Percentiles rank a stretch among this genome's conserved stretches.
These are phyloP conservation scores for Akanthomyces muscarius DNA, from an alignment of 2,329 filamentous ascomycete genomes.

Conservation along the genomic window DNA sequence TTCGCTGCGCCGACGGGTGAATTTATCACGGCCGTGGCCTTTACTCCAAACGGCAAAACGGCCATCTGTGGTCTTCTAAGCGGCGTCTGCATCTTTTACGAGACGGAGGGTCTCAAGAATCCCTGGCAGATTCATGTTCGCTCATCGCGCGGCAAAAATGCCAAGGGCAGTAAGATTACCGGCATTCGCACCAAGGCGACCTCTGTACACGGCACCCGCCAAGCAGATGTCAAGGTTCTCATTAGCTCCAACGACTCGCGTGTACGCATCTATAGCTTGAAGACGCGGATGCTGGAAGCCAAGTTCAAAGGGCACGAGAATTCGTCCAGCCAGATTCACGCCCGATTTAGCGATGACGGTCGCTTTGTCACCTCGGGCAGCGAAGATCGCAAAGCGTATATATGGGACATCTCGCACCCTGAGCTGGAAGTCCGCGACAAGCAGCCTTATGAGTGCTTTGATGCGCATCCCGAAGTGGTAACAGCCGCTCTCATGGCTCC, in stretches of 20 bases:
- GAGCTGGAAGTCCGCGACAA: constrained; percentile 72
- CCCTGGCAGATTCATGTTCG: constrained; percentile 88
- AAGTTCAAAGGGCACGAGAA: constrained; percentile 94
- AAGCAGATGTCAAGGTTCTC: constrained; percentile 73
- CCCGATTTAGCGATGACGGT: constrained; percentile 81
- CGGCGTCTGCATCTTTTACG: constrained; percentile 84
- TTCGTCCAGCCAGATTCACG: constrained; percentile 82
- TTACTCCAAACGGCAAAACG: constrained; percentile 85
- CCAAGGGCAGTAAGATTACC: constrained; percentile 96
- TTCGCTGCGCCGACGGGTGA: constrained; percentile 74
- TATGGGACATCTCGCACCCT: constrained; percentile 61
- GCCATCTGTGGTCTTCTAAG: constrained; percentile 85
- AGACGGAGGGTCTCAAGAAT: constrained; percentile 83
- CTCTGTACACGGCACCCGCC: constrained; percentile 41
- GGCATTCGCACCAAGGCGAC: constrained; percentile 69
- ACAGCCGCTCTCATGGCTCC: constrained; percentile 88
- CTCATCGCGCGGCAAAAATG: constrained; percentile 85
- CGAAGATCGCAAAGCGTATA: constrained; percentile 84
- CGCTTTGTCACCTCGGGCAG: constrained; percentile 87
- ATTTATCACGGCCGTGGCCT: constrained; percentile 90
- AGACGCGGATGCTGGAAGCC: constrained; percentile 77
- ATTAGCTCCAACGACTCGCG: constrained; percentile 95
- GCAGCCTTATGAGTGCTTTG: constrained; percentile 80
- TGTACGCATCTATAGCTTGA: constrained; percentile 82
- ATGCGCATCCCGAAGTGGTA: constrained; percentile 83